Evolutionary conservation across 202 grass and related monocot species (phyloP), one percentile per base, ranked within the genome.

Genomic region (Cymbopogon flexuosus): DNA sequence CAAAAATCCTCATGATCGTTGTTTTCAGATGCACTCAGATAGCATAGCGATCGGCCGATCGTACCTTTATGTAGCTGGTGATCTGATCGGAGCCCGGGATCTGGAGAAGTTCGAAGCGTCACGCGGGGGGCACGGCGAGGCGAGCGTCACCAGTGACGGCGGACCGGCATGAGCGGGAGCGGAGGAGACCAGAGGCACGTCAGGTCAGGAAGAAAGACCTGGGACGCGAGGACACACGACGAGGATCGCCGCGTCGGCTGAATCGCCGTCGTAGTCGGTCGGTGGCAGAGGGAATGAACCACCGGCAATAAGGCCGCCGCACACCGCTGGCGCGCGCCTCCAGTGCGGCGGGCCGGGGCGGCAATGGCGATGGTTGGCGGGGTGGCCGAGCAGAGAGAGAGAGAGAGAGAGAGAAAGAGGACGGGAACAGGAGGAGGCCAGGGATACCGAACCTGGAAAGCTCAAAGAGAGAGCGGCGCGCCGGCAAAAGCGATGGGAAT

Each of bases 1-100:
- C 0, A 57, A 7, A 21, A 57, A 57, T 57, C 6, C n/a, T 9
- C 7, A 56, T 56, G 52, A 56, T 56, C 7, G 0, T 56, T 56
- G 6, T 10, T 56, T 22, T 22, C 19, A 41, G 56, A 70, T 12
- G 66, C 58, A 22, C 1, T 8, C 37, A 14, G 46, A 68, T 24
- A 60, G 21, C 80, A 14, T 8, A 84, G 58, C 10, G 58, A 61
- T 60, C 10, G 52, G 52, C 33, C 56, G 65, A 72, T 47, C 7
- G 58, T 81, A 89, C 87, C 82, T 85, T 80, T 3, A 49, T 36
- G 24, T 14, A 63, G 63, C 41, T 14, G 45, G 19, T 15, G 87
- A 81, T 72, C 65, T 43, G 71, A 81, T 85, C 56, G 33, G 70
- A 65, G 58, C 7, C 37, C 77, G 71, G 79, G 87, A 88, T 83